Evolutionary conservation across 208 protist genomes (phyloP), one percentile per base, ranked within the genome.

Genomic region (Herpetomonas tarakana): DNA sequence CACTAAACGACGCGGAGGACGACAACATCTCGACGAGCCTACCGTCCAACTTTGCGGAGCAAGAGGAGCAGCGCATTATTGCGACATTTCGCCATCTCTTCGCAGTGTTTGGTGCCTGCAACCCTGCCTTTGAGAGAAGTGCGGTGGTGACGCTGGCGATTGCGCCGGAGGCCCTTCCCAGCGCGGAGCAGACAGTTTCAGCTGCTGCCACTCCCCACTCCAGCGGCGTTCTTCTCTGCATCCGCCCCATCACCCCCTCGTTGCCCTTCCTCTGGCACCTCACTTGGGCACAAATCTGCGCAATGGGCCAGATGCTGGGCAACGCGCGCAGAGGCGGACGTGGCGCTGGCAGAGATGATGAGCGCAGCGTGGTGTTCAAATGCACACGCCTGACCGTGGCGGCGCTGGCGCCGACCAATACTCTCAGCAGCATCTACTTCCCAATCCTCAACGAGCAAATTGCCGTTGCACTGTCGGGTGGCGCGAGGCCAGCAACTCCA

Each of bases 201-300:
- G n/a, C n/a, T 11, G 51, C 3, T n/a, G 50, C 50, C 24, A 9
- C n/a, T 2, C 18, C 44, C 4, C 51, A 65, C 51, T 27, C 51
- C 4, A 3, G 27, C 19, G 54, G 63, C 52, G 70, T 82, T 24
- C 54, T 82, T 4, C 56, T 82, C 18, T 66, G 76, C 30, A 30
- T 78, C 47, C 66, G 67, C 27, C 76, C 66, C 7, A 39, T 75
- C 6, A 44, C 62, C 24, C 76, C 76, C 9, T 62, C 49, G 14
- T n/a, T 82, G 28, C 71, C 76, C 0, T 82, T 75, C 56, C 26
- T 16, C 28, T 78, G 70, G 76, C 66, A 82, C 41, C 62, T 82
- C 29, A 71, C 66, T 11, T 82, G 76, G 70, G 76, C 51, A 4
- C 70, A 82, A 28, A 35, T 78, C 18, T 82, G 76, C 55, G 58